Evolutionary conservation across 441 rosid species (phyloP).

Genomic region (Capsella rubella): DNA sequence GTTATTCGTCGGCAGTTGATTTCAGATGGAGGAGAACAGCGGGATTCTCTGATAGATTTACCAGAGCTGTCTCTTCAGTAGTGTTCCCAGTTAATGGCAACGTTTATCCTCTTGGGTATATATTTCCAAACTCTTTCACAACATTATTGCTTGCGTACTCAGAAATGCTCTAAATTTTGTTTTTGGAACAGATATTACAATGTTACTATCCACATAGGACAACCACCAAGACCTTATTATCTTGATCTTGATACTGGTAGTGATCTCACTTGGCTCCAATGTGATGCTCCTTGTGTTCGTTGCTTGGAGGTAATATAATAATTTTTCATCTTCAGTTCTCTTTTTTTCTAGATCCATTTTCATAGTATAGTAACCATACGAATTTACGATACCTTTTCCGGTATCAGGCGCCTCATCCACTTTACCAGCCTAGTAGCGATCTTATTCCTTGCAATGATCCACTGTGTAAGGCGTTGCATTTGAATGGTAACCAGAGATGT

Average conservation of each 20-base stretch:
- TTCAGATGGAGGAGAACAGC: constrained; percentile 50
- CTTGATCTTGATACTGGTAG: constrained; percentile 94
- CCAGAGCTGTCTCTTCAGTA: constrained; percentile 66
- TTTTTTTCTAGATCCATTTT: neutral
- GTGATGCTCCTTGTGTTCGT: constrained; percentile 71
- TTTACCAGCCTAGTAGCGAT: constrained; percentile 70
- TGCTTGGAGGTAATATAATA: constrained; percentile 61
- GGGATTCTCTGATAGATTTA: constrained; percentile 46
- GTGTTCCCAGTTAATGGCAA: constrained; percentile 75
- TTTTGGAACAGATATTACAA: constrained; percentile 65
- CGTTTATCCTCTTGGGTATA: constrained; percentile 78
- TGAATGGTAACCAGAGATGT: constrained; percentile 55
- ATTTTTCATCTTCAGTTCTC: neutral
- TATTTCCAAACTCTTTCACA: constrained; percentile 9
- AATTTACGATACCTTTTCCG: neutral
- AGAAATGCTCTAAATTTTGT: neutral
- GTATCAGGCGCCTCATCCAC: constrained; percentile 89
- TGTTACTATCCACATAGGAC: constrained; percentile 71
- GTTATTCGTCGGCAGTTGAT: constrained; percentile 49
- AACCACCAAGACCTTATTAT: constrained; percentile 81
- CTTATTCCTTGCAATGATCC: constrained; percentile 76
- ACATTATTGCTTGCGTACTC: constrained; percentile 17
- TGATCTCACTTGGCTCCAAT: constrained; percentile 97
- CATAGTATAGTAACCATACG: neutral
- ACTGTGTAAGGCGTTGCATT: constrained; percentile 70